These are phyloP conservation scores for Primulina huaijiensis DNA, from an alignment of 257 asterid species.

Conservation along the genomic window DNA sequence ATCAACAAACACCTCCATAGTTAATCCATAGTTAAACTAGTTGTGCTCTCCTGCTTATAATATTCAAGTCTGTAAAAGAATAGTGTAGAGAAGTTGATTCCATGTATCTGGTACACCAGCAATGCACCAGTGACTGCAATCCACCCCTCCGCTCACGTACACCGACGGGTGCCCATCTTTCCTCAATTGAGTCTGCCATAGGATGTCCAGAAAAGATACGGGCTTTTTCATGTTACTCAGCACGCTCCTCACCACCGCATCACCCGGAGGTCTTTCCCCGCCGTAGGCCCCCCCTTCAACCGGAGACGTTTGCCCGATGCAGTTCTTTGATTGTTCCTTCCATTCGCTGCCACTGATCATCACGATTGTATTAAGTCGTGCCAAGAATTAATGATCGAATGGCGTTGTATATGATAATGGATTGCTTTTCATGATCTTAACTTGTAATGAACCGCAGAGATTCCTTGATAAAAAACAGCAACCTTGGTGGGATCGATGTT, in stretches of 20 bases:
- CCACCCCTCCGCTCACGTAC: slow-evolving; percentile 36
- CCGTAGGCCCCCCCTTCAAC: slow-evolving; percentile 46
- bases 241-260: slow-evolving; percentile 38
- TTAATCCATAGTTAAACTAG: no score
- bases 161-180: slow-evolving; percentile 74
- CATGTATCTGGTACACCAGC: slow-evolving; percentile 88
- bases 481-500: slow-evolving; percentile 46
- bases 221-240: slow-evolving; percentile 47
- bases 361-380: neutral
- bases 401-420: neutral
- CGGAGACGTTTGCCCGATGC: slow-evolving; percentile 50
- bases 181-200: slow-evolving; percentile 57
- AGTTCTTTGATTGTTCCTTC: slow-evolving; percentile 44
- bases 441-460: slow-evolving; percentile 59
- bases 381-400: neutral
- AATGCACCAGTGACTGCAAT: slow-evolving; percentile 91
- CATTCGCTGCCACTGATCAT: slow-evolving; percentile 55
- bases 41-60: no score
- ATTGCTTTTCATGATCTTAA: slow-evolving; percentile 25
- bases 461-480: slow-evolving; percentile 66
- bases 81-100: slow-evolving; percentile 61
- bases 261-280: slow-evolving; percentile 35
- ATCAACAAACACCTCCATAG: no score
- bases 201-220: slow-evolving; percentile 52
- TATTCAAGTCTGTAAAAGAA: slow-evolving; percentile 21